These are phyloP conservation scores for Thinopyrum obtusiflorum DNA, from an alignment of 202 grass and related monocot species.

Conservation along the genomic window DNA sequence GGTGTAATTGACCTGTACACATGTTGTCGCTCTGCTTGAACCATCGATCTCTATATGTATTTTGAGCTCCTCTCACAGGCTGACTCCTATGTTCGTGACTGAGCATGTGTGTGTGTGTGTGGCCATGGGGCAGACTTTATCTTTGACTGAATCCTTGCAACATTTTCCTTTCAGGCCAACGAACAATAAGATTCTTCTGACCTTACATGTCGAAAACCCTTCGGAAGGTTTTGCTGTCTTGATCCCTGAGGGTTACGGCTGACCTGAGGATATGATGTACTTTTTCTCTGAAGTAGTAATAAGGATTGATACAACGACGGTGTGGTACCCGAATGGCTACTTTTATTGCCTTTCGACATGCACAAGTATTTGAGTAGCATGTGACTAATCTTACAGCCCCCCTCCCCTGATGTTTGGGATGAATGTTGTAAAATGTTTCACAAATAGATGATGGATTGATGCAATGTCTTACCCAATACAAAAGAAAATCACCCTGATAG, in stretches of 20 bases:
- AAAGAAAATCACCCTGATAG: neutral
- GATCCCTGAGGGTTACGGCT: neutral
- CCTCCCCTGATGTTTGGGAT: constrained; percentile 7
- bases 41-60: no score
- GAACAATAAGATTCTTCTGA: constrained; percentile 24
- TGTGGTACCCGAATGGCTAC: constrained; percentile 27
- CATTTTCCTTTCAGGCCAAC: constrained; percentile 39
- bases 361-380: constrained; percentile 75
- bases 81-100: no score
- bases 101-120: no score
- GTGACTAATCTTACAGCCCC: constrained; percentile 35
- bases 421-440: constrained; percentile 13
- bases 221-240: constrained; percentile 1
- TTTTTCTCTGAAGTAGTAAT: constrained; percentile 13
- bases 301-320: neutral
- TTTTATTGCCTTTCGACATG: constrained; percentile 52
- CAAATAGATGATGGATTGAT: constrained; percentile 5
- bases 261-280: constrained; percentile 20
- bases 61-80: no score
- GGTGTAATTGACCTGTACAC: no score
- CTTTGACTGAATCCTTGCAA: constrained; percentile 14
- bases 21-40: no score
- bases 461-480: constrained; percentile 1
- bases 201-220: constrained; percentile 7
- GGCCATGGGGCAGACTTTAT: no score